A percentile compares a stretch with the other conserved stretches of the same genome.
These are phyloP conservation scores for Lasiodiplodia sp. DNA, from an alignment of 2,329 filamentous ascomycete species.

Conservation along the genomic window DNA sequence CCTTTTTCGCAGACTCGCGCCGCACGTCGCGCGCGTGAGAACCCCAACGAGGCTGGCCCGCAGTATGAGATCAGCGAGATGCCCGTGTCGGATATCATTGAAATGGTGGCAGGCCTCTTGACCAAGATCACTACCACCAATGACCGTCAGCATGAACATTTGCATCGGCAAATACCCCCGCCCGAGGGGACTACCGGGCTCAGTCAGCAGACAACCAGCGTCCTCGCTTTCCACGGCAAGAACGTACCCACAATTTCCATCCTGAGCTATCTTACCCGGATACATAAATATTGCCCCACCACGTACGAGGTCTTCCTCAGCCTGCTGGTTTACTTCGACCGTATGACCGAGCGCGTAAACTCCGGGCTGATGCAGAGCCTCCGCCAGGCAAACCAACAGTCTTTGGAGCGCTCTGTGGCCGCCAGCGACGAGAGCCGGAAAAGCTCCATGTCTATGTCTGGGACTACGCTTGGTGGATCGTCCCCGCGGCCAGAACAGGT, in stretches of 20 bases:
- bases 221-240: constrained; percentile 96
- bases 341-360: constrained; percentile 97
- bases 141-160: constrained; percentile 88
- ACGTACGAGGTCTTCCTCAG: constrained; percentile 98
- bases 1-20: constrained; percentile 58
- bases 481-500: constrained; percentile 40
- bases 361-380: constrained; percentile 74
- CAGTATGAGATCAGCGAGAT: constrained; percentile 96
- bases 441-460: constrained; percentile 36
- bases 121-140: constrained; percentile 98
- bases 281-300: constrained; percentile 98
- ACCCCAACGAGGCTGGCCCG: constrained; percentile 59
- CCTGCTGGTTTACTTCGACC: constrained; percentile 94
- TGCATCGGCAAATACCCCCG: constrained; percentile 76
- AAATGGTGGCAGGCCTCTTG: constrained; percentile 96
- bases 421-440: constrained; percentile 59
- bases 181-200: constrained; percentile 66
- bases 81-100: constrained; percentile 96
- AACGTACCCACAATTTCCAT: constrained; percentile 98
- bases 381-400: constrained; percentile 60
- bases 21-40: constrained; percentile 52
- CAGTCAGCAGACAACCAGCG: constrained; percentile 71
- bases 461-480: constrained; percentile 40
- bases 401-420: constrained; percentile 48
- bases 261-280: constrained; percentile 90